These are phyloP conservation scores for Coemansia sp. DNA, from an alignment of 192 early-diverging fungal species.

Conservation along the genomic window DNA sequence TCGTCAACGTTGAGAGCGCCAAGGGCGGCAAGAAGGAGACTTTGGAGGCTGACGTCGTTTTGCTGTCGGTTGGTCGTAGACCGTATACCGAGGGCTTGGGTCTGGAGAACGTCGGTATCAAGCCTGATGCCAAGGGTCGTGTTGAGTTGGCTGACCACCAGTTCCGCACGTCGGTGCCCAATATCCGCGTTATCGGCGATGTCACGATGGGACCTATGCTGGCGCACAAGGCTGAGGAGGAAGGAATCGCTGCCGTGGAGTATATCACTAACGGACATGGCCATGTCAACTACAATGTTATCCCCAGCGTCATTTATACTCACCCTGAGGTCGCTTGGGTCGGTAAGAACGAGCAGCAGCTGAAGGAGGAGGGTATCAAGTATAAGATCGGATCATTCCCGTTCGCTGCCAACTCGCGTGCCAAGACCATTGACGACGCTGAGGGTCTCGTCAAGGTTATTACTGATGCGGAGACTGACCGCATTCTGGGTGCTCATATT, in stretches of 20 bases:
- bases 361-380: constrained; percentile 84
- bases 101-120: constrained; percentile 89
- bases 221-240: constrained; percentile 99
- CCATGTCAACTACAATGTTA: constrained; percentile 98
- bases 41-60: constrained; percentile 86
- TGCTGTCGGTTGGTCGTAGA: constrained; percentile 94
- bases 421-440: constrained; percentile 94
- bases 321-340: constrained; percentile 99
- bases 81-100: constrained; percentile 93
- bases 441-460: constrained; percentile 98
- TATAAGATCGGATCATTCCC: constrained; percentile 94
- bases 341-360: constrained; percentile 93
- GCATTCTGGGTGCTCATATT: constrained; percentile 97
- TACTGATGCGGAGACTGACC: constrained; percentile 93
- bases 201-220: constrained; percentile 97
- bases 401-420: constrained; percentile 95
- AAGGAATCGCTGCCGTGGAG: constrained; percentile 97
- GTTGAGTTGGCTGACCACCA: constrained; percentile 78
- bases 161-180: constrained; percentile 79
- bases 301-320: constrained; percentile 98
- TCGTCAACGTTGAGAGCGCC: constrained; percentile 90
- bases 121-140: constrained; percentile 85
- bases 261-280: constrained; percentile 90
- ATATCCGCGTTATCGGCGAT: constrained; percentile 96
- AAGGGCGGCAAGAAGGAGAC: constrained; percentile 80